Percentiles rank a stretch among this genome's conserved stretches.
Evolutionary conservation across 1,284 basidiomycete genomes (phyloP).

Genomic region (Heterobasidion irregulare): DNA sequence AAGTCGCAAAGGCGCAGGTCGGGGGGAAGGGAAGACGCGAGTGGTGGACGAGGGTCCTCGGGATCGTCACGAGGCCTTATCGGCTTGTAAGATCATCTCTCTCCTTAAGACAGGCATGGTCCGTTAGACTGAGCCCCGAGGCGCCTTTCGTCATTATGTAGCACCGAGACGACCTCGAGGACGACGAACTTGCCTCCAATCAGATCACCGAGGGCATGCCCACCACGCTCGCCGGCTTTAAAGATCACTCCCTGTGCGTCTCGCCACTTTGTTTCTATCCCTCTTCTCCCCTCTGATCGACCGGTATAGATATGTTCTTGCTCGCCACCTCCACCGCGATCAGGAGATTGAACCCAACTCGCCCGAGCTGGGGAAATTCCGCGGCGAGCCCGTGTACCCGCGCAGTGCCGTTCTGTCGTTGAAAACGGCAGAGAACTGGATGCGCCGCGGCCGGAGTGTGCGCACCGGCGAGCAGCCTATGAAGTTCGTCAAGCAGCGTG

Average conservation of each 20-base stretch:
- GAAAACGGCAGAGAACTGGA: conserved; percentile 93
- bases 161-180: conserved; percentile 91
- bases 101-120: conserved; percentile 3
- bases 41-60: conserved; percentile 81
- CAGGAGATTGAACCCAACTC: conserved; percentile 81
- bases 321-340: conserved; percentile 83
- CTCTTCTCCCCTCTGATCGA: conserved; percentile 3
- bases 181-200: conserved; percentile 80
- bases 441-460: conserved; percentile 78
- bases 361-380: conserved; percentile 82
- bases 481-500: conserved; percentile 86
- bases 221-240: conserved; percentile 85
- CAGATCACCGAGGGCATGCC: conserved; percentile 94
- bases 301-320: conserved; percentile 70
- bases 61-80: conserved; percentile 64
- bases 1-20: conserved; percentile 77
- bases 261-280: conserved; percentile 7
- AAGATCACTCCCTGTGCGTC: conserved; percentile 85
- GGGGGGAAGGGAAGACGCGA: conserved; percentile 62
- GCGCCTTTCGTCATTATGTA: conserved; percentile 21
- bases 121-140: conserved; percentile 3
- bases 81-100: conserved; percentile 52
- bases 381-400: conserved; percentile 90
- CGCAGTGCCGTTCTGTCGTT: conserved; percentile 77
- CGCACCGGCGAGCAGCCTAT: conserved; percentile 75